These are phyloP conservation scores for Quercus dentata DNA, from an alignment of 306 rosid species.

Conservation along the genomic window DNA sequence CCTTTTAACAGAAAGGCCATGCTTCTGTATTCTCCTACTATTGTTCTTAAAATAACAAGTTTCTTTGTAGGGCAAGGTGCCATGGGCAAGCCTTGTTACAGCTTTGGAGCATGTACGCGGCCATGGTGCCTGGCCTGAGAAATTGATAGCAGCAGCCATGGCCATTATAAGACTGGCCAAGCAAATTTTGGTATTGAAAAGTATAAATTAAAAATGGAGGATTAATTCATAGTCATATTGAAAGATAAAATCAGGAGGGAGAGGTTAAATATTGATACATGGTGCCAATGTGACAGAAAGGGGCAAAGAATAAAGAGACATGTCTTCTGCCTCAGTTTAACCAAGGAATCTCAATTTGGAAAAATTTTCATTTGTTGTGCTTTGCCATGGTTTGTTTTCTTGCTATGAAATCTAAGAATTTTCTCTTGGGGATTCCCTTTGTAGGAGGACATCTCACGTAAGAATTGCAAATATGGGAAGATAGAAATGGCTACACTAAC, in stretches of 20 bases:
- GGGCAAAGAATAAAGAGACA: constrained; percentile 40
- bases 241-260: too few species aligned
- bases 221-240: constrained; percentile 3
- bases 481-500: neutral
- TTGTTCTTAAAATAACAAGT: constrained; percentile 20
- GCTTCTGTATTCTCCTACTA: constrained; percentile 12
- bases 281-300: constrained; percentile 1
- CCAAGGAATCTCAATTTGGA: constrained; percentile 31
- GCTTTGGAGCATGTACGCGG: constrained; percentile 19
- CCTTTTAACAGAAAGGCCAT: constrained; percentile 1
- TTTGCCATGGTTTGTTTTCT: constrained; percentile 31
- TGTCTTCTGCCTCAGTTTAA: constrained; percentile 15
- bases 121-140: constrained; percentile 24
- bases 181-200: neutral
- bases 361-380: constrained; percentile 9
- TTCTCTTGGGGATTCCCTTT: neutral
- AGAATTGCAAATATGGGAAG: neutral
- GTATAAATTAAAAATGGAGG: neutral
- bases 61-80: constrained; percentile 12
- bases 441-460: neutral
- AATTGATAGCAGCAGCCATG: constrained; percentile 29
- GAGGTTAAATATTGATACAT: neutral
- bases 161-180: neutral
- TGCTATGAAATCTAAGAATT: constrained; percentile 57
- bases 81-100: constrained; percentile 3